Evolutionary conservation across 2,329 filamentous ascomycete species (phyloP).

Genomic region (Verticillium nubilum): DNA sequence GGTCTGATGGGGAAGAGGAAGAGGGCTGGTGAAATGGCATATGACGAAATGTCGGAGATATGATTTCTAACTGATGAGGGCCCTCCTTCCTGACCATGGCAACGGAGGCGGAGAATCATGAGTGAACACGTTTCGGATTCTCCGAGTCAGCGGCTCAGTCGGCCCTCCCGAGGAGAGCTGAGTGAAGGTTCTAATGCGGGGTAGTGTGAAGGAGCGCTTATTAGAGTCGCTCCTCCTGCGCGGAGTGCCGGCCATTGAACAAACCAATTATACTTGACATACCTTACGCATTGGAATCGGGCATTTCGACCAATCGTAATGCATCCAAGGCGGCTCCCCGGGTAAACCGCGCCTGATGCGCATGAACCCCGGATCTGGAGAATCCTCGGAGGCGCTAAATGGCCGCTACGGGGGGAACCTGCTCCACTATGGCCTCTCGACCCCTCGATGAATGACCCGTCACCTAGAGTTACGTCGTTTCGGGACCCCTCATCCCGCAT

Average conservation of each 20-base stretch:
- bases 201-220: neutral
- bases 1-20: too few relatives aligned
- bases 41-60: too few relatives aligned
- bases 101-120: neutral
- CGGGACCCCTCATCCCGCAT: neutral
- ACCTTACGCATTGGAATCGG: too few relatives aligned
- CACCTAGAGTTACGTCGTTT: neutral
- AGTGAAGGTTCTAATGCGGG: neutral
- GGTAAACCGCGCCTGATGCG: neutral
- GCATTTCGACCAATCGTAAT: neutral
- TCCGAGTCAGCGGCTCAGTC: neutral
- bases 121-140: neutral
- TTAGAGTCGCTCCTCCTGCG: neutral
- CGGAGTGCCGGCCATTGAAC: neutral
- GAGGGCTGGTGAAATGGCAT: too few relatives aligned
- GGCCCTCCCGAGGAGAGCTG: neutral
- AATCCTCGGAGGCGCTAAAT: constrained; percentile 1
- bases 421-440: neutral
- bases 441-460: neutral
- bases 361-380: neutral
- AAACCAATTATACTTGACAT: neutral
- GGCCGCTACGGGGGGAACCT: neutral
- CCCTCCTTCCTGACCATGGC: neutral
- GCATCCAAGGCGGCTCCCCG: neutral
- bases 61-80: neutral